Conservation (phyloP, 2,329 filamentous ascomycete species). For the Teratosphaeria epicoccoides region DNA sequence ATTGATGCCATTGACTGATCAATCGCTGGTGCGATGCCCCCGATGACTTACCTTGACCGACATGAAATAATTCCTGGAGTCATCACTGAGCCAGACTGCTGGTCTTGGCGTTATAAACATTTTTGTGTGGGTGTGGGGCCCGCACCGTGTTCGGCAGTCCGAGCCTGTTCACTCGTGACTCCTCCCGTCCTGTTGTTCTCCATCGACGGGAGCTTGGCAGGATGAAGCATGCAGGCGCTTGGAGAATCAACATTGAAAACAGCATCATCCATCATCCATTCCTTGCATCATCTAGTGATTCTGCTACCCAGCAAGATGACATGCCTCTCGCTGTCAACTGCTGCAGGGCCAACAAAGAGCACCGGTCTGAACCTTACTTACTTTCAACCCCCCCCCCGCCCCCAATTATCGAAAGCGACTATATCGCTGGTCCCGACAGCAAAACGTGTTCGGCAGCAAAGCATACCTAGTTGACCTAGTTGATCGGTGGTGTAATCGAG, state of each 20-base stretch:
- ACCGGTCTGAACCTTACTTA: no score
- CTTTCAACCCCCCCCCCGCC: no score
- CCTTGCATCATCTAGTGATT: no score
- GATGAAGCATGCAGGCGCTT: no score
- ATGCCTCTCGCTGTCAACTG: no score
- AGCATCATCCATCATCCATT: no score
- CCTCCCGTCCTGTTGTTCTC: no score
- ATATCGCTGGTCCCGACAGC: background rate
- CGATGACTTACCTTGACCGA: conserved; percentile 23
- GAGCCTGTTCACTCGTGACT: background rate
- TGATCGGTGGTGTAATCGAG: conserved; percentile 34
- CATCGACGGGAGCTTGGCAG: background rate
- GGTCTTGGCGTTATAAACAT: background rate
- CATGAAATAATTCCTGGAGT: background rate
- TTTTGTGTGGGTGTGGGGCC: background rate
- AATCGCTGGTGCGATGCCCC: background rate
- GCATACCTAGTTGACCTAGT: conserved; percentile 5
- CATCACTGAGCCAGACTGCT: background rate
- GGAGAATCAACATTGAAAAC: no score
- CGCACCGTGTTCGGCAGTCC: background rate
- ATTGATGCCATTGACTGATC: background rate
- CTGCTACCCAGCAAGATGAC: no score
- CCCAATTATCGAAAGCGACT: no score
- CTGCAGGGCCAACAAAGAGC: no score
- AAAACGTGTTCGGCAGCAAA: background rate